A percentile compares a stretch with the other conserved stretches of the same genome.
Conservation (phyloP, 257 asterid genomes). For the Nemophila menziesii region DNA sequence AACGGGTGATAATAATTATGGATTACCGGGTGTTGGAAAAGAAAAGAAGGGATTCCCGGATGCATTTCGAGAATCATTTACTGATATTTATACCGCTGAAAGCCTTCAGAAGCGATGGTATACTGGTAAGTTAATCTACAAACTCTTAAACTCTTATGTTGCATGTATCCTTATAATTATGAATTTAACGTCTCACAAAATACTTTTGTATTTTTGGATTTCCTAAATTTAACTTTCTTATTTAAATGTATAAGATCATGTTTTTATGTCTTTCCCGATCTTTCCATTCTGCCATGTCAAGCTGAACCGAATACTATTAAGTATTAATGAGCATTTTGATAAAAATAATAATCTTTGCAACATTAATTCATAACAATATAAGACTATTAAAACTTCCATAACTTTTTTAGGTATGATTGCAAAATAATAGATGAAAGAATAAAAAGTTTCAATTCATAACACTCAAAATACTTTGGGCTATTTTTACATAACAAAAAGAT, state of each 20-base stretch:
- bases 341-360: no score
- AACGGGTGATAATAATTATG: constrained; percentile 45
- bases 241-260: neutral
- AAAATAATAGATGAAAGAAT: neutral
- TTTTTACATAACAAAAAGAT: neutral
- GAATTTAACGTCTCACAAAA: neutral
- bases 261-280: no score
- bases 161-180: neutral
- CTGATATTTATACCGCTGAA: constrained; percentile 30
- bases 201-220: neutral
- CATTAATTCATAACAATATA: no score
- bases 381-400: no score
- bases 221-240: no score
- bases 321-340: no score
- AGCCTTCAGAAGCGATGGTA: constrained; percentile 38
- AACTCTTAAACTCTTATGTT: no score
- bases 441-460: neutral
- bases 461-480: neutral
- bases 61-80: constrained; percentile 32
- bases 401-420: no score
- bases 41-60: constrained; percentile 43
- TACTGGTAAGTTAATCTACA: constrained; percentile 30
- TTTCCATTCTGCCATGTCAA: no score
- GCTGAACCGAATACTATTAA: no score
- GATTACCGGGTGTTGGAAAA: constrained; percentile 28